Evolutionary conservation across 2,329 filamentous ascomycete genomes (phyloP).

Genomic region (Fusarium longipes): DNA sequence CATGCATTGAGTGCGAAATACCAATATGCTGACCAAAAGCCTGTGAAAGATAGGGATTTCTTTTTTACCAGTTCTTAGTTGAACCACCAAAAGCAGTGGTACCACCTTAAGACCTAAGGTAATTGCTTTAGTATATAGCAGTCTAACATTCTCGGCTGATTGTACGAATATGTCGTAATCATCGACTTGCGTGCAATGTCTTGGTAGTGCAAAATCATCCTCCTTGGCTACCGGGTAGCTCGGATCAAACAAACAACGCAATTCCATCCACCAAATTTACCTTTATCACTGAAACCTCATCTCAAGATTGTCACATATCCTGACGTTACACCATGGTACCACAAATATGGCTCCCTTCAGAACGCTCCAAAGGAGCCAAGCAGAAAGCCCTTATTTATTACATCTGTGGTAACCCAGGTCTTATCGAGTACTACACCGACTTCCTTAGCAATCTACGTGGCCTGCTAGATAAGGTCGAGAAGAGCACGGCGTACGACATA

Average conservation of each 20-base stretch:
- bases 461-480: constrained; percentile 60
- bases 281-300: neutral
- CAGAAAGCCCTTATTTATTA: constrained; percentile 71
- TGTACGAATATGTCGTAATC: neutral
- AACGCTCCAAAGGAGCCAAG: constrained; percentile 29
- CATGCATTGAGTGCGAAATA: neutral
- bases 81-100: too few species aligned
- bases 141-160: too few species aligned
- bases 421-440: constrained; percentile 77
- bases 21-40: neutral
- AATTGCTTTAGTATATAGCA: too few species aligned
- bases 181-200: neutral
- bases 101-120: too few species aligned
- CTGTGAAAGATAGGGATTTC: neutral
- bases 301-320: neutral
- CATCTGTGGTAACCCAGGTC: constrained; percentile 80
- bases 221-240: constrained; percentile 18
- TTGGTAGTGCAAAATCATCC: neutral
- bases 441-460: constrained; percentile 71
- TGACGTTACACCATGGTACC: constrained; percentile 33
- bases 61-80: too few species aligned
- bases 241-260: neutral
- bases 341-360: constrained; percentile 49
- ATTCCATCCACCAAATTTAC: neutral
- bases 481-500: constrained; percentile 61